phyloP scores from a whole-genome alignment of 208 protist species.

The Leishmania guyanensis region DNA sequence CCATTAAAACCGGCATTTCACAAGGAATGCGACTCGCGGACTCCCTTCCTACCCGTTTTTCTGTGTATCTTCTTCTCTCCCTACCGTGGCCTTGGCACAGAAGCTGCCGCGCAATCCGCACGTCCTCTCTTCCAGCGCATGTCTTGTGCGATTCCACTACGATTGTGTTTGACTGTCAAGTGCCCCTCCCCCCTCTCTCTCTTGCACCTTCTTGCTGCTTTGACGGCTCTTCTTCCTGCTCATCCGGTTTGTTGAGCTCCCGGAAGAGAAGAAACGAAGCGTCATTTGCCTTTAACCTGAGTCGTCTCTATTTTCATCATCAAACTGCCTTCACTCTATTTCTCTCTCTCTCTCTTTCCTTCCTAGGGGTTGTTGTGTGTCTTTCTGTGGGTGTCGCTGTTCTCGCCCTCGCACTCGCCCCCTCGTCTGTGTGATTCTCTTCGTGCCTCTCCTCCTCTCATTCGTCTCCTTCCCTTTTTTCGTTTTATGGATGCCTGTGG shows the following conservation, averaged over 20 bases:
- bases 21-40: too few relatives aligned
- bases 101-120: neutral
- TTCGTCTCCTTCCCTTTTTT: neutral
- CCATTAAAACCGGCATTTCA: too few relatives aligned
- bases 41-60: constrained; percentile 3
- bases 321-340: neutral
- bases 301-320: neutral
- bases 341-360: neutral
- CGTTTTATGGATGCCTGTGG: neutral
- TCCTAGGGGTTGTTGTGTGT: neutral
- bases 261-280: neutral
- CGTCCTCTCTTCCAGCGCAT: neutral
- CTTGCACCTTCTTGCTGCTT: neutral
- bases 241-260: neutral
- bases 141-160: neutral
- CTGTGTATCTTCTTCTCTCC: neutral
- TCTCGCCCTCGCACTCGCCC: too few relatives aligned
- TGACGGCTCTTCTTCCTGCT: neutral
- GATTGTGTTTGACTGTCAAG: neutral
- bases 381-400: neutral
- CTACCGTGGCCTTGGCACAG: neutral
- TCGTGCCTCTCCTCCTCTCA: neutral
- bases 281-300: neutral
- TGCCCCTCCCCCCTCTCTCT: neutral
- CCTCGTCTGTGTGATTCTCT: neutral